phyloP scores from a whole-genome alignment of 2,329 filamentous ascomycete genomes.

The Aurifilum marmelostoma region DNA sequence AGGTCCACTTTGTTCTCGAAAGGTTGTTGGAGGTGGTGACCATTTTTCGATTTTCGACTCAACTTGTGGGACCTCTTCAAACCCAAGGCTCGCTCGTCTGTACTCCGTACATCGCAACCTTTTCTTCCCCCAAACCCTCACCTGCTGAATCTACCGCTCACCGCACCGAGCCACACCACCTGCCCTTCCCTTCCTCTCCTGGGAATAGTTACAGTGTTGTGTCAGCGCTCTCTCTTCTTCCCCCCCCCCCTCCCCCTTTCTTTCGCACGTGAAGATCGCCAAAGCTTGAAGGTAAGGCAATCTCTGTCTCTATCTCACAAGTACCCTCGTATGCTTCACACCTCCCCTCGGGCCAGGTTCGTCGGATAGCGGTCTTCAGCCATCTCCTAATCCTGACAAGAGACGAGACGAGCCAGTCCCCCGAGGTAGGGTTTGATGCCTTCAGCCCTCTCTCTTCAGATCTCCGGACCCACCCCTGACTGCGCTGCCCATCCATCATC shows the following conservation, averaged over 20 bases:
- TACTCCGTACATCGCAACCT: not conserved
- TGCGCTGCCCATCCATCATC: not conserved
- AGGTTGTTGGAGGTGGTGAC: constrained; percentile 9
- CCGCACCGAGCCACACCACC: constrained; percentile 1
- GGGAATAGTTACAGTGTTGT: not conserved
- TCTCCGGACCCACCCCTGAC: not conserved
- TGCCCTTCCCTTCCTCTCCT: not conserved
- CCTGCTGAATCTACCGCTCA: not conserved
- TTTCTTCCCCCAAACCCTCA: not conserved
- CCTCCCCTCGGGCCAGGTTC: not conserved
- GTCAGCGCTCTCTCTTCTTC: not conserved
- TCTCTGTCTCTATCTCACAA: not conserved
- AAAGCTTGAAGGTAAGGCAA: not conserved
- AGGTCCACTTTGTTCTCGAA: constrained; percentile 23
- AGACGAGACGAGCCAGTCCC: not conserved
- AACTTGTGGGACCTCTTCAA: not conserved
- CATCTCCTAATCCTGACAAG: too few relatives aligned
- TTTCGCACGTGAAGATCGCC: not conserved
- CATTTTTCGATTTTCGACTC: not conserved
- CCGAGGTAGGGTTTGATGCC: not conserved
- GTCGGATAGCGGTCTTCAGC: too few relatives aligned
- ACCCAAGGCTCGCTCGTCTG: not conserved
- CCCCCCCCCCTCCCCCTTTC: too few relatives aligned
- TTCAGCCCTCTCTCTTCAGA: not conserved
- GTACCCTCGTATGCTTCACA: too few relatives aligned